Conservation (phyloP, 1,284 basidiomycete species). For the Ustilago loliicola region DNA sequence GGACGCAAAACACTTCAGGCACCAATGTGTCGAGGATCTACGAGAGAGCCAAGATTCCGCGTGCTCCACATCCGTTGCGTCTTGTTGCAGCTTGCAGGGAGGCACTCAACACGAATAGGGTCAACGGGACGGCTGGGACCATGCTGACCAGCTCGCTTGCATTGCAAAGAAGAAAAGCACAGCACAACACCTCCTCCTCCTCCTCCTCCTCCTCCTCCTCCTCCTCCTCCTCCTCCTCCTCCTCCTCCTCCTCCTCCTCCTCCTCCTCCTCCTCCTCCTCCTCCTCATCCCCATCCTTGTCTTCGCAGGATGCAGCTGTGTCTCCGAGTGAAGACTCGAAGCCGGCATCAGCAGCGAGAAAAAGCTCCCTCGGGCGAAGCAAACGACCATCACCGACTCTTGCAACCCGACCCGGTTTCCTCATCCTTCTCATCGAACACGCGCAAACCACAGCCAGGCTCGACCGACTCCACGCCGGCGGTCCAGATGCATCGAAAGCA, state of each 20-base stretch:
- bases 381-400: conserved; percentile 25
- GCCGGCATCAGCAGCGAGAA: neutral
- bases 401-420: conserved; percentile 53
- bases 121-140: conserved; percentile 17
- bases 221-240: no score
- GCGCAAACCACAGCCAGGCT: conserved; percentile 39
- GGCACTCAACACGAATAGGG: neutral
- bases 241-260: no score
- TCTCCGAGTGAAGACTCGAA: neutral
- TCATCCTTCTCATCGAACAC: conserved; percentile 58
- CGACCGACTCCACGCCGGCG: conserved; percentile 32
- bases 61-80: conserved; percentile 41
- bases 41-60: conserved; percentile 31
- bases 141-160: conserved; percentile 32
- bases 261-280: no score
- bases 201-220: no score
- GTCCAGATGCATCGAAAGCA: conserved; percentile 25
- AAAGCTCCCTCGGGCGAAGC: neutral
- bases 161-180: conserved; percentile 19
- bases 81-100: neutral
- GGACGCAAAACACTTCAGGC: conserved; percentile 32
- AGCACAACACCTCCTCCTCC: neutral
- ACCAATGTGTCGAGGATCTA: conserved; percentile 25
- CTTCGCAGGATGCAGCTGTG: neutral
- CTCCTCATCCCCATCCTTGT: no score